These are phyloP conservation scores for Vickermania spadyakhi DNA, from an alignment of 208 protist genomes.

Conservation along the genomic window DNA sequence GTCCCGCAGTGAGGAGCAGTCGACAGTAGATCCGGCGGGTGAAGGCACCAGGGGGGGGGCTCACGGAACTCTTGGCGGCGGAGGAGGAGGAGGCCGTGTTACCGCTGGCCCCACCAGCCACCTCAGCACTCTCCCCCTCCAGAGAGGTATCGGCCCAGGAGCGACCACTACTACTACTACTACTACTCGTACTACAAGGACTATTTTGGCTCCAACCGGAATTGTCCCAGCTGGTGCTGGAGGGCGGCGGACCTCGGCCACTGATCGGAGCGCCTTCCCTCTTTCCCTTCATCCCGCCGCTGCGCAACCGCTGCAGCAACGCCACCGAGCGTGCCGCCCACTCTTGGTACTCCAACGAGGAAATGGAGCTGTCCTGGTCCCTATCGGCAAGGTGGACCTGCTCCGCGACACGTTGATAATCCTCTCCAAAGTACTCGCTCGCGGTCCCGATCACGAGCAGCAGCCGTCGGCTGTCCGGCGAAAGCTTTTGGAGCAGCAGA, in stretches of 20 bases:
- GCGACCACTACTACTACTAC: background rate
- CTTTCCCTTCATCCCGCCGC: conserved; percentile 8
- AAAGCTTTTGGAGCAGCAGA: conserved; percentile 38
- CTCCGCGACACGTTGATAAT: conserved; percentile 43
- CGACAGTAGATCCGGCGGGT: conserved; percentile 12
- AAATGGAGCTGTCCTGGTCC: conserved; percentile 67
- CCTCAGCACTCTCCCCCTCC: background rate
- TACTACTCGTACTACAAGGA: too few relatives aligned
- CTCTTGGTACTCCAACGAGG: conserved; percentile 54
- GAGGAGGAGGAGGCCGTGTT: too few relatives aligned
- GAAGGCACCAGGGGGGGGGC: too few relatives aligned
- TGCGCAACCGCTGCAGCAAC: conserved; percentile 10
- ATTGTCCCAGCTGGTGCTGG: too few relatives aligned
- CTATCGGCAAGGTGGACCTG: conserved; percentile 68
- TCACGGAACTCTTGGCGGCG: too few relatives aligned
- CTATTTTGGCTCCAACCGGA: too few relatives aligned
- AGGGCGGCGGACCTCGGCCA: too few relatives aligned
- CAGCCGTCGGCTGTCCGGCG: conserved; percentile 59
- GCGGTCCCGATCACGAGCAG: conserved; percentile 75
- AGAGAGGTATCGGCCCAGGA: background rate
- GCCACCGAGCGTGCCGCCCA: conserved; percentile 40
- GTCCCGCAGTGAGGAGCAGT: conserved; percentile 31
- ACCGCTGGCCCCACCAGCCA: conserved; percentile 1
- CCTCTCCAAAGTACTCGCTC: conserved; percentile 70
- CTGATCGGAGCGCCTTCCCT: too few relatives aligned